These are phyloP conservation scores for Phyllosticta citriasiana DNA, from an alignment of 2,329 filamentous ascomycete genomes.

Conservation along the genomic window DNA sequence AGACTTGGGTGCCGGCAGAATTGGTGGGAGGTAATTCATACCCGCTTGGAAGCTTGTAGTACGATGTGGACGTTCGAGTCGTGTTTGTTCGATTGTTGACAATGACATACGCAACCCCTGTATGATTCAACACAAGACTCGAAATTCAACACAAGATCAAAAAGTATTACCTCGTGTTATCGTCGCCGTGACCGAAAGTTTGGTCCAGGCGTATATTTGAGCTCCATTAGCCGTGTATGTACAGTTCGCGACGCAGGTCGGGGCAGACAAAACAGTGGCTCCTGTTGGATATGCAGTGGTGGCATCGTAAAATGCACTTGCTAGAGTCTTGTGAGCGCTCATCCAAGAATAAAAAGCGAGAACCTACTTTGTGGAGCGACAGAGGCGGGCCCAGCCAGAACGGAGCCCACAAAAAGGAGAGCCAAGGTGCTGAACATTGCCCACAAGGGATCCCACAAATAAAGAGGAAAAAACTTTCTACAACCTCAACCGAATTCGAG, in stretches of 20 bases:
- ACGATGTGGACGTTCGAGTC: background rate
- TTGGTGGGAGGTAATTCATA: background rate
- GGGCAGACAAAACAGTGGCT: background rate
- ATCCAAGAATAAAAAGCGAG: background rate
- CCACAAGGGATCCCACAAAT: background rate
- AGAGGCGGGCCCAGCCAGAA: background rate
- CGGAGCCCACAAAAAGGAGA: background rate
- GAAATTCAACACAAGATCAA: background rate
- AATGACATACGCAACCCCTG: background rate
- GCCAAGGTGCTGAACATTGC: background rate
- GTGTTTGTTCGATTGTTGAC: constrained; percentile 1
- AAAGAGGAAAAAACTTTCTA: background rate
- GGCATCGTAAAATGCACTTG: background rate
- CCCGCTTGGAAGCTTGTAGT: background rate
- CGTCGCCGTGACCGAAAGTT: no score
- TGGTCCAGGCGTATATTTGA: background rate
- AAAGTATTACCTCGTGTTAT: no score
- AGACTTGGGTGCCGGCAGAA: background rate
- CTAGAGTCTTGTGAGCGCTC: background rate
- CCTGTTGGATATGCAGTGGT: background rate
- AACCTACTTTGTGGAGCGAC: background rate
- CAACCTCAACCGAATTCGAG: background rate
- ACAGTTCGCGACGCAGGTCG: background rate
- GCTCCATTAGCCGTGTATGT: background rate
- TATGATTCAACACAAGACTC: background rate